Percentiles rank a stretch among this genome's conserved stretches.
Conservation (phyloP, 345 rosid genomes). For the Kandelia obovata region DNA sequence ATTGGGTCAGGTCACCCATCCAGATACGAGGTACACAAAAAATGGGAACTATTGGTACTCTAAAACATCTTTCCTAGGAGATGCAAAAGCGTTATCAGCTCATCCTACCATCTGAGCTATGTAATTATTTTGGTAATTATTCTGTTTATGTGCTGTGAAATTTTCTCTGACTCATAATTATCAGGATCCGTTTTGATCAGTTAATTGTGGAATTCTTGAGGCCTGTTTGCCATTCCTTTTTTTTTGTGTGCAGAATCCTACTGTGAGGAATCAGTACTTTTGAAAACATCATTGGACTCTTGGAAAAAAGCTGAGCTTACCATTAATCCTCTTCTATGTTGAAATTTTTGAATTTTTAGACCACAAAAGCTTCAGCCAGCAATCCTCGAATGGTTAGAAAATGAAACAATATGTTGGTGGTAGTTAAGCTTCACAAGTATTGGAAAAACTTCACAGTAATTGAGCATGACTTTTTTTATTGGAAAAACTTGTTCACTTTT, state of each 20-base stretch:
- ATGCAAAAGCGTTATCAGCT: slow-evolving; percentile 33
- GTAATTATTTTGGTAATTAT: slow-evolving; percentile 10
- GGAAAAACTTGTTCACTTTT: slow-evolving; percentile 16
- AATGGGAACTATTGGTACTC: slow-evolving; percentile 75
- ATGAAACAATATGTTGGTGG: slow-evolving; percentile 14
- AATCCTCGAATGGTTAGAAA: slow-evolving; percentile 58
- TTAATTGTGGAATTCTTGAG: background rate
- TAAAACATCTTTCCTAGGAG: slow-evolving; percentile 66
- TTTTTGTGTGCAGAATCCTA: slow-evolving; percentile 45
- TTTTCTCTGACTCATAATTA: no score
- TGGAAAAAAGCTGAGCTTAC: slow-evolving; percentile 54
- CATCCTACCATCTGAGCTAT: slow-evolving; percentile 21
- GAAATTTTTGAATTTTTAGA: slow-evolving; percentile 55
- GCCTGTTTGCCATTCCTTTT: slow-evolving; percentile 14
- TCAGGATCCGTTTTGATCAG: background rate
- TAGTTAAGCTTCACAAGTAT: slow-evolving; percentile 15
- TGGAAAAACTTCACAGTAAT: background rate
- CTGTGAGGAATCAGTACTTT: slow-evolving; percentile 65
- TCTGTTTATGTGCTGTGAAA: slow-evolving; percentile 1
- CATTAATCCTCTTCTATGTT: slow-evolving; percentile 60
- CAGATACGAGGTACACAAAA: slow-evolving; percentile 72
- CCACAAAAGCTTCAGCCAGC: slow-evolving; percentile 52
- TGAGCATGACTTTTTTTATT: background rate
- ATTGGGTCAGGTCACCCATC: slow-evolving; percentile 61
- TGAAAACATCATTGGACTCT: slow-evolving; percentile 59